Evolutionary conservation across 495 filamentous ascomycete genomes (phyloP), one percentile per base, ranked within the genome.

Genomic region (Echria macrotheca): DNA sequence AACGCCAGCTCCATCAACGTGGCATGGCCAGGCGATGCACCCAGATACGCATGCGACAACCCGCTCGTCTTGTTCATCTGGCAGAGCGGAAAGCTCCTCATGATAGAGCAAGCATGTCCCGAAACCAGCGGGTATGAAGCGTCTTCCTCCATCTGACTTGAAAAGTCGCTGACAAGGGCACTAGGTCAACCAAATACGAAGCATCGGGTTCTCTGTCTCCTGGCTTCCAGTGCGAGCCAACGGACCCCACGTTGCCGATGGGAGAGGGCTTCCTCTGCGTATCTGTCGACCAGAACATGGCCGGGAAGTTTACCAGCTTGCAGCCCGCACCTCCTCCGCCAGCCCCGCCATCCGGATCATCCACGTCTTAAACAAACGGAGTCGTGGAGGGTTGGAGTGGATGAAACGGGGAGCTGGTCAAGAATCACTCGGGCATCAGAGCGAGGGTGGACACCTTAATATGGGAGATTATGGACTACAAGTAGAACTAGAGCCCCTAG

Each of bases 21-120:
- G 8, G 63, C 49, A 28, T 44, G 40, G 2, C n/a, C 37, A 7
- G 65, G 52, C 0, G 47, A 53, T 4, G 44, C 56, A 5, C 38
- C 56, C 1, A 44, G 61, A 50, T 57, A 55, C 50, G 23, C 59
- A 37, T 63, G 65, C 65, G 46, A 64, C 11, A 42, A 65, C 47
- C n/a, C 21, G 10, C 17, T 59, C 57, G 55, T 79, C 68, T 15
- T 75, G 50, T 65, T 81, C 73, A 64, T 80, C 69, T 53, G 73
- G 69, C 41, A 73, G n/a, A 21, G 75, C 56, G 14, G 64, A 56
- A 40, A 57, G 44, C 31, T 69, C 21, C 54, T 52, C 1, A 11
- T 69, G 32, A 53, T 67, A 26, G 67, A 69, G 59, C 49, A 42
- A 23, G 55, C 53, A 3, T 69, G 67, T 24, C 59, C 65, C 5